Conservation (phyloP, 768 basidiomycete genomes). For the Boletus fagicola region DNA sequence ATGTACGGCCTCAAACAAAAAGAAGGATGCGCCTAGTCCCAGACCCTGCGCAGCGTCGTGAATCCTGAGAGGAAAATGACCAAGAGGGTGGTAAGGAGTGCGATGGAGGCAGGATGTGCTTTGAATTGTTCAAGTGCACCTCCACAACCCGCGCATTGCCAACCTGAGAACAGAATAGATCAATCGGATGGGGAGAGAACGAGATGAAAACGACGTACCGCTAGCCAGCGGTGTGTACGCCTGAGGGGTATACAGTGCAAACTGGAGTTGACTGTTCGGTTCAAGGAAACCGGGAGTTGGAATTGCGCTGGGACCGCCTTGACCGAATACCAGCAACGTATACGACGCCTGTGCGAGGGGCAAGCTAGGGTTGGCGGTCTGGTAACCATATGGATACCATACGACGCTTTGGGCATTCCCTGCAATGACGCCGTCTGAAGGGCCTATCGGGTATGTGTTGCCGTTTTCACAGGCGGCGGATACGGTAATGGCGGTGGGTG, state of each 20-base stretch:
- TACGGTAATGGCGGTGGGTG: conserved; percentile 56
- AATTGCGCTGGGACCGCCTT: conserved; percentile 49
- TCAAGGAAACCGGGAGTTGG: conserved; percentile 51
- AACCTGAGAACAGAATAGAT: conserved; percentile 18
- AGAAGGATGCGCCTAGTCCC: conserved; percentile 20
- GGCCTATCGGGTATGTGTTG: conserved; percentile 65
- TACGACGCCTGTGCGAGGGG: conserved; percentile 62
- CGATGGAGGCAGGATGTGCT: conserved; percentile 33
- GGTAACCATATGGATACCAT: conserved; percentile 64
- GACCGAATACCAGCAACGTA: conserved; percentile 55
- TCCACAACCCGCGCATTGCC: conserved; percentile 31
- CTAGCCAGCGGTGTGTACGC: conserved; percentile 53
- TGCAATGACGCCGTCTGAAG: conserved; percentile 50
- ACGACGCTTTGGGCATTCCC: conserved; percentile 50
- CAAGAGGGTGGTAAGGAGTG: conserved; percentile 32
- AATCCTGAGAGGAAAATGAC: conserved; percentile 35
- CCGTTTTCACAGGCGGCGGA: conserved; percentile 66
- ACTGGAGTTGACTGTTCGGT: conserved; percentile 52
- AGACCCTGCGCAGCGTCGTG: conserved; percentile 33
- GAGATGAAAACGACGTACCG: conserved; percentile 25
- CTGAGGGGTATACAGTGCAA: conserved; percentile 63
- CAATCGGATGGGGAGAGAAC: not conserved
- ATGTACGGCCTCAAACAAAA: not conserved
- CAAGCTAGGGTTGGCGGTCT: conserved; percentile 44
- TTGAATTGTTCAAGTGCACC: conserved; percentile 31